Evolutionary conservation across 2,329 filamentous ascomycete species (phyloP).

Genomic region (Ambrosiella cleistominuta): DNA sequence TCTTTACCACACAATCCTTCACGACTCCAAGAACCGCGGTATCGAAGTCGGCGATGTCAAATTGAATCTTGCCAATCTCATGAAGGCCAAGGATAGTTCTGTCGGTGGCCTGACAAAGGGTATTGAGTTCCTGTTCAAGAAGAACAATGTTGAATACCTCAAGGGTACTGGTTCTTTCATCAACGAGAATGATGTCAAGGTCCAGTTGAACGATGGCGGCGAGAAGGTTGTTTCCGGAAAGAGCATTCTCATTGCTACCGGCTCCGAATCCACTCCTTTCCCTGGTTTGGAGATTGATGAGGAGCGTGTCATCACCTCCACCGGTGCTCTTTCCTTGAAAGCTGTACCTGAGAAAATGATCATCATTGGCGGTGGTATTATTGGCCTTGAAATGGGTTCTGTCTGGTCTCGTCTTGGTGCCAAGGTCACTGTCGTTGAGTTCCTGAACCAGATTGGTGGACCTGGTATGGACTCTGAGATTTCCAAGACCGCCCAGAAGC

Average conservation of each 20-base stretch:
- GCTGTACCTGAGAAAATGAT: conserved; percentile 92
- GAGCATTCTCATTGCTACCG: conserved; percentile 97
- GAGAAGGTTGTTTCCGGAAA: conserved; percentile 76
- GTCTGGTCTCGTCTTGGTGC: conserved; percentile 90
- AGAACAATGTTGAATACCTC: conserved; percentile 96
- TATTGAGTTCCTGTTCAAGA: conserved; percentile 96
- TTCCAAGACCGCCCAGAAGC: conserved; percentile 79
- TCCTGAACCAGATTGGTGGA: conserved; percentile 86
- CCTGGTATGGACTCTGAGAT: conserved; percentile 95
- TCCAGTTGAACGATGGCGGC: conserved; percentile 77
- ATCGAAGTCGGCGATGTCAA: conserved; percentile 97
- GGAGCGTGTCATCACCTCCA: conserved; percentile 93
- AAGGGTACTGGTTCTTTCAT: conserved; percentile 81
- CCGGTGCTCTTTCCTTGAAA: conserved; percentile 74
- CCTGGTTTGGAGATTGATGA: conserved; percentile 91
- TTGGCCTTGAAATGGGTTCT: conserved; percentile 94
- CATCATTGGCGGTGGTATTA: conserved; percentile 96
- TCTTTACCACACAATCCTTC: conserved; percentile 89
- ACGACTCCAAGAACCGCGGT: conserved; percentile 92
- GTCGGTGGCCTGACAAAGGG: conserved; percentile 85
- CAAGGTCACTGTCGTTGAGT: conserved; percentile 95
- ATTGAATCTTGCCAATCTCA: conserved; percentile 85
- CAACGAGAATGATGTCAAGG: conserved; percentile 80
- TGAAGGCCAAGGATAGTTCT: conserved; percentile 95
- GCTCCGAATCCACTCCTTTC: conserved; percentile 89